phyloP scores from a whole-genome alignment of 2,329 filamentous ascomycete genomes.

The Aspergillus sp. region DNA sequence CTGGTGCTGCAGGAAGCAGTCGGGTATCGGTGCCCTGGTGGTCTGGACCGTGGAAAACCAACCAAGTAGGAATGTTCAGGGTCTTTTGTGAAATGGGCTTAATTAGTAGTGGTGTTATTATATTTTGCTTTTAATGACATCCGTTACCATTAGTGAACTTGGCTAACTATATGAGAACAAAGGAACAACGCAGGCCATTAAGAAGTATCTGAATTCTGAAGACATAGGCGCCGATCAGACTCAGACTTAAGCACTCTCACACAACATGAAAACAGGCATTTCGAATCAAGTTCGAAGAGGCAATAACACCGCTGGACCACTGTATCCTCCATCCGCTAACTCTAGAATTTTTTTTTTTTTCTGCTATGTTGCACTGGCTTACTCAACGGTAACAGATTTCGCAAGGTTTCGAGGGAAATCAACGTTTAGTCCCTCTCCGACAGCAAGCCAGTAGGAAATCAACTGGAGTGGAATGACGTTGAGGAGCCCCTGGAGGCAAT shows the following conservation, averaged over 20 bases:
- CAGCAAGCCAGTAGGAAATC: constrained; percentile 98
- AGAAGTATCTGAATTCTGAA: constrained; percentile 1
- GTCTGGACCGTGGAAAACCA: neutral
- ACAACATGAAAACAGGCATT: constrained; percentile 1
- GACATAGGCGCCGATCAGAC: constrained; percentile 1
- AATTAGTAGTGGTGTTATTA: too few relatives aligned
- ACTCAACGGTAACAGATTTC: constrained; percentile 99
- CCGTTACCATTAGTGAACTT: constrained; percentile 5
- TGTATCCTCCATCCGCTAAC: constrained; percentile 6
- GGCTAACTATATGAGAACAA: neutral
- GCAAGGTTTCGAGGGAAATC: constrained; percentile 98
- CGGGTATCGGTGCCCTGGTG: neutral
- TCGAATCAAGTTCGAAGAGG: neutral
- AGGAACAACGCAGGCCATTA: neutral
- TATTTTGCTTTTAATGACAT: neutral
- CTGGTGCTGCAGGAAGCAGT: neutral
- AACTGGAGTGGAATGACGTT: constrained; percentile 97
- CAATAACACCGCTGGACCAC: constrained; percentile 1
- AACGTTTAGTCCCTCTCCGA: constrained; percentile 92
- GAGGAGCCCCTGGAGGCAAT: constrained; percentile 91
- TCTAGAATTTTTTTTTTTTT: neutral
- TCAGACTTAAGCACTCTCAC: constrained; percentile 2
- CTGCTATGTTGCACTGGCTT: constrained; percentile 35
- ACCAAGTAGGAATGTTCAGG: too few relatives aligned
- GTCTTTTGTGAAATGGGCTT: neutral